A percentile compares a stretch with the other conserved stretches of the same genome.
These are phyloP conservation scores for Spergularia azorica DNA, from an alignment of 179 eudicot genomes.

Conservation along the genomic window DNA sequence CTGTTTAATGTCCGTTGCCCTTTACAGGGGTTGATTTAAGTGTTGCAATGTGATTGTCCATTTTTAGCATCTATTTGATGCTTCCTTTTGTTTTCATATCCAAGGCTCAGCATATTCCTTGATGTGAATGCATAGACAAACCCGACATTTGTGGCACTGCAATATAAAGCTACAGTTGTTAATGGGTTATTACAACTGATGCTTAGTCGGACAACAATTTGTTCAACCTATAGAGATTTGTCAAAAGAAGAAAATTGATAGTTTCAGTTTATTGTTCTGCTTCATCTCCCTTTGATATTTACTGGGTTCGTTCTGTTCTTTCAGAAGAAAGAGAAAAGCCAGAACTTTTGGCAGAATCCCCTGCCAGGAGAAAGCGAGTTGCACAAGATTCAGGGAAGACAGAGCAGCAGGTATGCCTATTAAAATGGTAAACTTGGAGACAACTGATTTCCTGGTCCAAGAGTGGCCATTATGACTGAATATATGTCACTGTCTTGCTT, in stretches of 20 bases:
- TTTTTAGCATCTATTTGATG: conserved; percentile 10
- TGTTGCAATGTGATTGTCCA: conserved; percentile 1
- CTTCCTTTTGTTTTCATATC: neutral
- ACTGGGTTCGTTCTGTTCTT: conserved; percentile 13
- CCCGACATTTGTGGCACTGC: neutral
- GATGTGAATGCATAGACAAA: conserved; percentile 12
- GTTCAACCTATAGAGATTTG: neutral
- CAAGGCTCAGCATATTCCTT: conserved; percentile 6
- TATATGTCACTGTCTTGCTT: conserved; percentile 8
- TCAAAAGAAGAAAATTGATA: neutral
- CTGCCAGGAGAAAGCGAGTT: conserved; percentile 80
- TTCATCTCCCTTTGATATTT: conserved; percentile 22
- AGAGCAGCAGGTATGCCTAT: conserved; percentile 75
- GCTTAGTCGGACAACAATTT: neutral
- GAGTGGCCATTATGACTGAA: neutral
- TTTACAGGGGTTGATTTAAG: conserved; percentile 7
- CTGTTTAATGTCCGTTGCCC: neutral
- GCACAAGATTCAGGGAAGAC: conserved; percentile 93
- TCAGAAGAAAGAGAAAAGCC: conserved; percentile 99
- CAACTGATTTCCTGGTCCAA: neutral
- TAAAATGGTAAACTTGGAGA: neutral
- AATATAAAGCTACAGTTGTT: neutral
- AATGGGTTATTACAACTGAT: neutral
- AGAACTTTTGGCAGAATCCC: conserved; percentile 89
- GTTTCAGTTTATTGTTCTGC: neutral